Evolutionary conservation across 192 early-diverging fungal genomes (phyloP).

Genomic region (Coemansia sp.): DNA sequence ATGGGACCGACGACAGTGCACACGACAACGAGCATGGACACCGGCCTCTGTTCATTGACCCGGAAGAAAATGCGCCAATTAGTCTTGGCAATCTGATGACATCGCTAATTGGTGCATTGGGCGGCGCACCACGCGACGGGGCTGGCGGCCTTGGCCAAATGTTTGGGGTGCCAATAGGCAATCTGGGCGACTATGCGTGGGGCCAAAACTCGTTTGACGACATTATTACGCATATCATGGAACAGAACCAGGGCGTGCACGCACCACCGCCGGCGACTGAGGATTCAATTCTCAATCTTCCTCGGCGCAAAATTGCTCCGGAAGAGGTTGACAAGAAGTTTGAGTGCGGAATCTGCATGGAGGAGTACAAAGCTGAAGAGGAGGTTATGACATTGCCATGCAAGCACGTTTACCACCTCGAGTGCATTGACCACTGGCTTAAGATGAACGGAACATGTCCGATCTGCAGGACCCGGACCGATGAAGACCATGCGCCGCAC

Average conservation of each 20-base stretch:
- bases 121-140: constrained; percentile 37
- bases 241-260: constrained; percentile 59
- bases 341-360: constrained; percentile 89
- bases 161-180: constrained; percentile 55
- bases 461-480: constrained; percentile 67
- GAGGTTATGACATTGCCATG: constrained; percentile 73
- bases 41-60: constrained; percentile 46
- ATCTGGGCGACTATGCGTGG: constrained; percentile 84
- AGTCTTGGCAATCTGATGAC: constrained; percentile 40
- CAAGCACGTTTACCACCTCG: constrained; percentile 84
- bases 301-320: constrained; percentile 51
- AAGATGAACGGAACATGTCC: constrained; percentile 93
- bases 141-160: constrained; percentile 20
- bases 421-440: constrained; percentile 91
- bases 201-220: constrained; percentile 81
- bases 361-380: constrained; percentile 74
- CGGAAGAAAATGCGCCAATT: constrained; percentile 45
- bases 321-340: constrained; percentile 62
- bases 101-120: constrained; percentile 45
- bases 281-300: constrained; percentile 69
- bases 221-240: constrained; percentile 85
- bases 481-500: constrained; percentile 2
- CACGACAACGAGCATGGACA: constrained; percentile 18
- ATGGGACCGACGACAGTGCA: background rate
- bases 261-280: constrained; percentile 80